phyloP scores from a whole-genome alignment of 2,329 filamentous ascomycete species.

The Monosporascus sp. region DNA sequence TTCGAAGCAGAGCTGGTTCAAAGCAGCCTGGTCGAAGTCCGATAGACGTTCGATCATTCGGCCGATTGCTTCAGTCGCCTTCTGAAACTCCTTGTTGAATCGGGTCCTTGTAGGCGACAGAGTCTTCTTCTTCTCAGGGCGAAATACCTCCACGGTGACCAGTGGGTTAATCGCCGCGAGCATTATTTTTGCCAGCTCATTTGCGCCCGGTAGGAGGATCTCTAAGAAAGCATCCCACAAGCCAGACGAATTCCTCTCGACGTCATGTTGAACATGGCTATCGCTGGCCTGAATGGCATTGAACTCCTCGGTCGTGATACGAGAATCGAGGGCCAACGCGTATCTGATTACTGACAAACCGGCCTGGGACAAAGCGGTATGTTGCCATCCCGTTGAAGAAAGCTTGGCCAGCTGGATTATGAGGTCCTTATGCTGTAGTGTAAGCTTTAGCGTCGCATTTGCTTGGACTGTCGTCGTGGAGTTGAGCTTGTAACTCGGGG shows the following conservation, averaged over 20 bases:
- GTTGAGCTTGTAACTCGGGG: slow-evolving; percentile 37
- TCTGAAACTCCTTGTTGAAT: slow-evolving; percentile 69
- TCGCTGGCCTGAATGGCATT: slow-evolving; percentile 54
- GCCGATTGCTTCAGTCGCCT: slow-evolving; percentile 55
- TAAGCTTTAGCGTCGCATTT: slow-evolving; percentile 60
- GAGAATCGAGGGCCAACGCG: slow-evolving; percentile 65
- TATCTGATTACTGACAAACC: slow-evolving; percentile 61
- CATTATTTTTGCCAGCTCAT: slow-evolving; percentile 70
- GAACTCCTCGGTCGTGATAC: slow-evolving; percentile 63
- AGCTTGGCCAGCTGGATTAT: slow-evolving; percentile 50
- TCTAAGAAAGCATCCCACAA: slow-evolving; percentile 75
- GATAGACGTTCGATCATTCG: slow-evolving; percentile 73
- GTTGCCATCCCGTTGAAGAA: slow-evolving; percentile 37
- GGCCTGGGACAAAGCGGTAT: slow-evolving; percentile 47
- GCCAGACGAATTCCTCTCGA: slow-evolving; percentile 64
- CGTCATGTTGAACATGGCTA: slow-evolving; percentile 58
- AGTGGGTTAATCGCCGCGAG: slow-evolving; percentile 65
- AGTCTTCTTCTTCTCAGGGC: slow-evolving; percentile 42
- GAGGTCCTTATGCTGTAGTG: slow-evolving; percentile 56
- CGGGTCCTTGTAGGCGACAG: slow-evolving; percentile 46
- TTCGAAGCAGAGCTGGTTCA: slow-evolving; percentile 65
- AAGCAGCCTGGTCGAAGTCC: slow-evolving; percentile 64
- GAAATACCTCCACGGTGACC: slow-evolving; percentile 70
- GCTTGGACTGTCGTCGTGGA: slow-evolving; percentile 55
- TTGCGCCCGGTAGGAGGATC: slow-evolving; percentile 58